Percentiles rank a stretch among this genome's conserved stretches.
Conservation (phyloP, 1,139 yeast genomes). For the Lodderomyces parapsilosis region DNA sequence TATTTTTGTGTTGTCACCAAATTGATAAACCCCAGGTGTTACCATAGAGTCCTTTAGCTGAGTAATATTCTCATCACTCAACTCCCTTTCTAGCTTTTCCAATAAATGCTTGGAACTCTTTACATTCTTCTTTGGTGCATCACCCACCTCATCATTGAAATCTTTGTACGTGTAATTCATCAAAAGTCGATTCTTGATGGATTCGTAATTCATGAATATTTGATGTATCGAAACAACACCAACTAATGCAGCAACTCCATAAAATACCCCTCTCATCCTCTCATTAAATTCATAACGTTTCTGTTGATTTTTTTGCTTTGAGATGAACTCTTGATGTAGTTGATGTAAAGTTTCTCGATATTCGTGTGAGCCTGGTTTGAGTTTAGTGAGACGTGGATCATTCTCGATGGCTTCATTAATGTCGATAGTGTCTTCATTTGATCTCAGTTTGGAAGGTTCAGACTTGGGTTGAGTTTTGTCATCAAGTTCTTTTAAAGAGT, state of each 20-base stretch:
- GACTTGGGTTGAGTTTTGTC: constrained; percentile 13
- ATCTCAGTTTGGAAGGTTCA: neutral
- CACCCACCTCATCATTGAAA: constrained; percentile 24
- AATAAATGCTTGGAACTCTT: constrained; percentile 25
- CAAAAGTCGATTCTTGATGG: constrained; percentile 21
- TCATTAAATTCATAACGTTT: constrained; percentile 30
- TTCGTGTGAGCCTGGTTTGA: constrained; percentile 37
- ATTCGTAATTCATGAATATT: constrained; percentile 41
- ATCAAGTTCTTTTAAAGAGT: constrained; percentile 25
- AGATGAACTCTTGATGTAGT: constrained; percentile 29
- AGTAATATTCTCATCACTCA: constrained; percentile 27
- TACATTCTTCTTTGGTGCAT: constrained; percentile 30
- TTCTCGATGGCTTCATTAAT: constrained; percentile 26
- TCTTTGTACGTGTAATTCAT: constrained; percentile 31
- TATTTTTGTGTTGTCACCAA: constrained; percentile 40
- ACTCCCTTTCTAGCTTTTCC: constrained; percentile 28
- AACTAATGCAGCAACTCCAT: constrained; percentile 32
- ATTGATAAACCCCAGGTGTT: constrained; percentile 37
- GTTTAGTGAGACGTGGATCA: constrained; percentile 34
- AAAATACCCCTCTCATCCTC: constrained; percentile 33
- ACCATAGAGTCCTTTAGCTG: constrained; percentile 25
- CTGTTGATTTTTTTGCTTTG: constrained; percentile 22
- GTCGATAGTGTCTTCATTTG: constrained; percentile 18
- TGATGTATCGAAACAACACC: constrained; percentile 40
- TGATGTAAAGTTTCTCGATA: constrained; percentile 33